phyloP scores from a whole-genome alignment of 768 basidiomycete species.

The Phlegmacium glaucopus region DNA sequence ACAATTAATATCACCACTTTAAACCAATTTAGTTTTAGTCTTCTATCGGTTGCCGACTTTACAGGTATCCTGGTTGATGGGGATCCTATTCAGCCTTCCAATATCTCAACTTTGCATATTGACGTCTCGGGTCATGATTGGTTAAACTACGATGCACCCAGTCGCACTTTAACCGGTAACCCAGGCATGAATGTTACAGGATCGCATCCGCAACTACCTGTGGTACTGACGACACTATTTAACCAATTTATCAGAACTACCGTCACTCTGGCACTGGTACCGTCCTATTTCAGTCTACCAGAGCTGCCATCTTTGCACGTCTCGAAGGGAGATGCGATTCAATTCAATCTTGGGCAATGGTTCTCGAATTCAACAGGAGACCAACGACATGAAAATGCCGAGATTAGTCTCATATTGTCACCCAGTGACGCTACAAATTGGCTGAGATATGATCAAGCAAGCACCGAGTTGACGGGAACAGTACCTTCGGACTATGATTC shows the following conservation, averaged over 20 bases:
- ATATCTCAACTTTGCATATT: slow-evolving; percentile 55
- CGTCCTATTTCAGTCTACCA: slow-evolving; percentile 67
- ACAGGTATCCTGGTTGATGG: slow-evolving; percentile 64
- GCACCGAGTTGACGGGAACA: slow-evolving; percentile 49
- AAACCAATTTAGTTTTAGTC: slow-evolving; percentile 47
- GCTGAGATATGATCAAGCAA: slow-evolving; percentile 48
- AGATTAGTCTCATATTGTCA: slow-evolving; percentile 51
- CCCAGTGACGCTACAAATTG: slow-evolving; percentile 47
- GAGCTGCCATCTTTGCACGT: slow-evolving; percentile 55
- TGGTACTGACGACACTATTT: slow-evolving; percentile 58
- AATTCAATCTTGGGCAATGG: slow-evolving; percentile 52
- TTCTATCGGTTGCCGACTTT: slow-evolving; percentile 56
- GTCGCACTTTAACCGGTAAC: slow-evolving; percentile 59
- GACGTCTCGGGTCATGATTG: slow-evolving; percentile 59
- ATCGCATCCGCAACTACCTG: slow-evolving; percentile 42
- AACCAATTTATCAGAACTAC: slow-evolving; percentile 66
- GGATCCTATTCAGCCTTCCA: slow-evolving; percentile 47
- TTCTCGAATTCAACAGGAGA: slow-evolving; percentile 53
- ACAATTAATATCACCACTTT: slow-evolving; percentile 70
- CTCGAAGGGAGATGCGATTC: slow-evolving; percentile 45
- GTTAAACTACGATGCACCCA: slow-evolving; percentile 57
- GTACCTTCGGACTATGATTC: slow-evolving; percentile 44
- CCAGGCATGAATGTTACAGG: slow-evolving; percentile 45
- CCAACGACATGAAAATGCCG: slow-evolving; percentile 39
- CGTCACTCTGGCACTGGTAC: slow-evolving; percentile 61